Evolutionary conservation across 495 filamentous ascomycete species (phyloP).

Genomic region (Astrothelium subdiscretum): DNA sequence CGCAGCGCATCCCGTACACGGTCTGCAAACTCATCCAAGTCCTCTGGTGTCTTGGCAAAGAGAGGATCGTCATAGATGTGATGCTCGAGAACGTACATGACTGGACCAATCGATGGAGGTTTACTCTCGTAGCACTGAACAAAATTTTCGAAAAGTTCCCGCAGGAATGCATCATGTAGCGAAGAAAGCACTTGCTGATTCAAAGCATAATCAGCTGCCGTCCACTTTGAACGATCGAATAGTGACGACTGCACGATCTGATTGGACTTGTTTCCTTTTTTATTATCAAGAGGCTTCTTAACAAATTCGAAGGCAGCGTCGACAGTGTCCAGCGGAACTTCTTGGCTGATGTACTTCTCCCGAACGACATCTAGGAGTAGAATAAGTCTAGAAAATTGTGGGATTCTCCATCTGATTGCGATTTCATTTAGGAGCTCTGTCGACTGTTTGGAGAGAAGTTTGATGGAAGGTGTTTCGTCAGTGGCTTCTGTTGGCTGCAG

Average conservation of each 20-base stretch:
- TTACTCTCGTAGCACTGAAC: constrained; percentile 86
- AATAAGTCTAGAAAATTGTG: constrained; percentile 65
- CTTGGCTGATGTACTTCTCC: constrained; percentile 75
- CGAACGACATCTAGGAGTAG: constrained; percentile 76
- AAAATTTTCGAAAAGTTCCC: constrained; percentile 78
- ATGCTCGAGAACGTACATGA: constrained; percentile 71
- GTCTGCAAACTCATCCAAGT: constrained; percentile 53
- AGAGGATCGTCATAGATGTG: constrained; percentile 71
- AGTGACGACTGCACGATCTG: constrained; percentile 33
- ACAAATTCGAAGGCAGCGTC: constrained; percentile 71
- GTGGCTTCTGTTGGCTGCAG: constrained; percentile 41
- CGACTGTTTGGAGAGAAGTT: constrained; percentile 69
- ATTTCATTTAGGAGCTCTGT: constrained; percentile 76
- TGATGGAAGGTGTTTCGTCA: constrained; percentile 42
- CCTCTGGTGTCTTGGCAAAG: constrained; percentile 57
- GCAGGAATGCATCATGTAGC: constrained; percentile 69
- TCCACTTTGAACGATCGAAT: constrained; percentile 60
- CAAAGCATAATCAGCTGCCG: constrained; percentile 60
- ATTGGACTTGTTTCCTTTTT: constrained; percentile 39
- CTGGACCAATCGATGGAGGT: constrained; percentile 59
- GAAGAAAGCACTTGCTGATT: constrained; percentile 64
- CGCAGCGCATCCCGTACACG: constrained; percentile 62
- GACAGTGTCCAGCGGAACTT: constrained; percentile 67
- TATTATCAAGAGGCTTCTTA: constrained; percentile 52
- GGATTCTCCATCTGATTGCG: constrained; percentile 81